phyloP scores from a whole-genome alignment of 306 rosid species.

The Dalbergia cultrata region DNA sequence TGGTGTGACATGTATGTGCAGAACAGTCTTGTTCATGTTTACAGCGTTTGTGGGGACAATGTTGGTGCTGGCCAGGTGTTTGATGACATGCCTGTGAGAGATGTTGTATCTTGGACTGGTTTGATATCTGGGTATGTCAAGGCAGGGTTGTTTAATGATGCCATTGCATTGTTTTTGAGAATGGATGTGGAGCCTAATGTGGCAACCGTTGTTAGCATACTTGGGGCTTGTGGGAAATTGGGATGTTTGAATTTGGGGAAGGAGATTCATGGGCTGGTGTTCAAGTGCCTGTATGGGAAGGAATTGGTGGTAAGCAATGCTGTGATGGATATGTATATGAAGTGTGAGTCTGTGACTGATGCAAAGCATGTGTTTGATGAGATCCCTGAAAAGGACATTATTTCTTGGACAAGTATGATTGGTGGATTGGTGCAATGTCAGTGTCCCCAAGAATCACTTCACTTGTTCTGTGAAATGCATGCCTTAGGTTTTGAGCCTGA shows the following conservation, averaged over 20 bases:
- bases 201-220: conserved; percentile 70
- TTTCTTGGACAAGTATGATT: conserved; percentile 80
- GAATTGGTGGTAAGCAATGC: conserved; percentile 72
- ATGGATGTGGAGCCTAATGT: conserved; percentile 72
- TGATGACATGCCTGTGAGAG: conserved; percentile 79
- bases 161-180: conserved; percentile 54
- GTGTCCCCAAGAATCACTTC: conserved; percentile 67
- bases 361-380: conserved; percentile 69
- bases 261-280: conserved; percentile 75
- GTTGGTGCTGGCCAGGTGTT: conserved; percentile 65
- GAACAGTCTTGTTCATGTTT: conserved; percentile 67
- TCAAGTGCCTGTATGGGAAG: conserved; percentile 46
- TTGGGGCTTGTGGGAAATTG: conserved; percentile 73
- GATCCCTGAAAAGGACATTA: conserved; percentile 66
- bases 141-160: conserved; percentile 63
- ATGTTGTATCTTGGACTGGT: conserved; percentile 88
- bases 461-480: conserved; percentile 68
- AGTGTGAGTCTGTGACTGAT: conserved; percentile 66
- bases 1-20: conserved; percentile 67
- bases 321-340: conserved; percentile 74
- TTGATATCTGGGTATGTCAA: conserved; percentile 72
- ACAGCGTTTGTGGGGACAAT: conserved; percentile 64
- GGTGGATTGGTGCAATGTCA: conserved; percentile 76
- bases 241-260: conserved; percentile 63
- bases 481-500: conserved; percentile 64